phyloP scores from a whole-genome alignment of 2,329 filamentous ascomycete genomes.

The Beauveria pseudobassiana region DNA sequence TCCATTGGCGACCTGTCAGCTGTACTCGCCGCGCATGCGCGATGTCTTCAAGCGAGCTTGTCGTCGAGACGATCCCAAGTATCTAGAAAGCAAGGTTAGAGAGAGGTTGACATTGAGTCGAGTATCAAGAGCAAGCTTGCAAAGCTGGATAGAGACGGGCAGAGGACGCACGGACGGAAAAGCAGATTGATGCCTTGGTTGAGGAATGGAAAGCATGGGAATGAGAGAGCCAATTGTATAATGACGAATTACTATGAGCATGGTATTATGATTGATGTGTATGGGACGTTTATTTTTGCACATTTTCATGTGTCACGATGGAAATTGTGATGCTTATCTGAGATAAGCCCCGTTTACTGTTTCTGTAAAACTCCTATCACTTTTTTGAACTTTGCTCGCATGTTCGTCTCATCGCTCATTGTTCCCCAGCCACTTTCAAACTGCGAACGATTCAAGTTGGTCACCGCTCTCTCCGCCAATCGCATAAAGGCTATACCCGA shows the following conservation, averaged over 20 bases:
- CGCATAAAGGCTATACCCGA: no score
- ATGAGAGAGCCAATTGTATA: constrained; percentile 21
- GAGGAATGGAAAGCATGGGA: constrained; percentile 53
- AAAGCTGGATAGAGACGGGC: constrained; percentile 30
- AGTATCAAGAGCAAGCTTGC: constrained; percentile 49
- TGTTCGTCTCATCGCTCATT: no score
- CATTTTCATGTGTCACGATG: background rate
- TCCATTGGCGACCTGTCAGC: constrained; percentile 57
- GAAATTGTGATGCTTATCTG: background rate
- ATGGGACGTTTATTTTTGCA: background rate
- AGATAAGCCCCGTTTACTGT: no score
- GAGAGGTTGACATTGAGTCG: constrained; percentile 53
- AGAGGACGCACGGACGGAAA: constrained; percentile 31
- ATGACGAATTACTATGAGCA: background rate
- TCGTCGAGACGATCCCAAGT: constrained; percentile 56
- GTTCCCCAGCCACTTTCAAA: no score
- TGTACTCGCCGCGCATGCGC: constrained; percentile 77
- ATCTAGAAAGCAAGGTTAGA: constrained; percentile 49
- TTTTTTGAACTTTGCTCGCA: no score
- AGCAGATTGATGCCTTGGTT: constrained; percentile 40
- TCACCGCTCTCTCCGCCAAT: no score
- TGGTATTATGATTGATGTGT: background rate
- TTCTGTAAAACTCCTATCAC: no score
- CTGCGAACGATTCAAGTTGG: no score
- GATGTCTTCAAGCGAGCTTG: constrained; percentile 62